Base-by-base conservation (phyloP, 163 green algal species). In the Chloromonas sp. region DNA sequence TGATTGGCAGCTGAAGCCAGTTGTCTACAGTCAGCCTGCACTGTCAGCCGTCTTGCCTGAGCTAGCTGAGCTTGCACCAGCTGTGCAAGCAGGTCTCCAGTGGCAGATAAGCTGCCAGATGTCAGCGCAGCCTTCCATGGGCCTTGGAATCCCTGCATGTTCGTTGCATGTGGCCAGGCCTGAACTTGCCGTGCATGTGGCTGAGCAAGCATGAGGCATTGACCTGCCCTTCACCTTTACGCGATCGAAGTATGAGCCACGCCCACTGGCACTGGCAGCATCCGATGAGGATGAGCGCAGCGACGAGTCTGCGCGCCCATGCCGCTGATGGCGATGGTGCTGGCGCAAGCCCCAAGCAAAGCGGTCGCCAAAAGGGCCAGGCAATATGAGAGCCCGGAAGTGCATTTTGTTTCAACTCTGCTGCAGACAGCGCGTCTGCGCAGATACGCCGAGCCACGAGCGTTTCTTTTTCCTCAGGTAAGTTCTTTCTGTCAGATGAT, bases 81-180 rank as follows among this genome's bases (percentile, higher is more conserved):
- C 84, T 97, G 94, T 0, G 94, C 94, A 36, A 96, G 61, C 62
- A 95, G 58, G 84, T 97, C 94, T 0, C 94, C 94, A 58, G 89
- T 81, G n/a, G 94, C 70, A 13, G 89, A 94, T 11, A 97, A 70
- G 13, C 76, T 87, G 58, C 94, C 94, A 0, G 89, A 95, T 0
- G 90, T 95, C 15, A 96, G 36, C 5, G 84, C 94, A 62, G 94
- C 91, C 78, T 97, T 96, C 1, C 94, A 58, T 0, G 87, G 87
- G 14, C 83, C 87, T 60, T 91, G n/a, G 61, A 80, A 90, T 1
- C 89, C 89, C 89, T 92, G 84, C 60, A 58, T 2, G n/a, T 57
- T 79, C 59, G 57, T 36, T 79, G 78, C 58, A 62, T 82, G 36
- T 82, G 70, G 3, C 11, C 3, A 15, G 15, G 77, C 14, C 5